Evolutionary conservation across 2,329 filamentous ascomycete genomes (phyloP), one percentile per base, ranked within the genome.

Genomic region (Scopulariopsis brevicaulis): DNA sequence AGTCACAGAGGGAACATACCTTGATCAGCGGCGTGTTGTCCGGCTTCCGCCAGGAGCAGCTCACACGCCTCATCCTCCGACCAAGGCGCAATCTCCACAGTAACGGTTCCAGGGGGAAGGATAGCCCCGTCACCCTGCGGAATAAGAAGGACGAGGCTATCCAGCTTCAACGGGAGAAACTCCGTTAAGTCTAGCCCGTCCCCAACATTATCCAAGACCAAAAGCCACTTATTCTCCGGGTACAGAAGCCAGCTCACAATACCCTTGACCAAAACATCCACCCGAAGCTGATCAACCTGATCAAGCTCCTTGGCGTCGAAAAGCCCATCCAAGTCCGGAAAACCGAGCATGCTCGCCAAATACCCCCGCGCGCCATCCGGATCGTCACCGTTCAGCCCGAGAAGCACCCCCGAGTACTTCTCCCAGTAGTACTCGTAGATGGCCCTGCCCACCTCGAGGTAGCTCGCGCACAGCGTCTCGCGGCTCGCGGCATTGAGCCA

Each of bases 401-500:
- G 50, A 12, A 58, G 46, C 18, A 24, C 14, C 7, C 32, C 35
- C 10, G 50, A 43, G 51, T 58, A 54, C 35, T 48, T 54, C 10
- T 51, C 48, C 56, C 56, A 58, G 50, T 58, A 54, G 51, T 58
- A 58, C 14, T 53, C 50, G 37, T 40, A 32, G 18, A 58, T 48
- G 2, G 15, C 8, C 14, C 56, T 32, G 56, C 50, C 56, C 15
- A 58, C 20, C 56, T 58, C 24, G 24, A 58, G 56, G 56, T 53
- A 58, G 56, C 56, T 58, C 4, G 52, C 15, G 24, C 20, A 46
- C 24, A 58, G 51, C 15, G 56, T 58, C 37, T 58, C 56, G 37
- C 56, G 56, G 22, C 46, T 53, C 22, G 56, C 37, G 11, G 43
- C 56, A 50, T 58, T 48, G 11, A 58, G 56, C 50, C 50, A 58